Conservation (phyloP, 2,329 filamentous ascomycete species). For the Exophiala bonariae region DNA sequence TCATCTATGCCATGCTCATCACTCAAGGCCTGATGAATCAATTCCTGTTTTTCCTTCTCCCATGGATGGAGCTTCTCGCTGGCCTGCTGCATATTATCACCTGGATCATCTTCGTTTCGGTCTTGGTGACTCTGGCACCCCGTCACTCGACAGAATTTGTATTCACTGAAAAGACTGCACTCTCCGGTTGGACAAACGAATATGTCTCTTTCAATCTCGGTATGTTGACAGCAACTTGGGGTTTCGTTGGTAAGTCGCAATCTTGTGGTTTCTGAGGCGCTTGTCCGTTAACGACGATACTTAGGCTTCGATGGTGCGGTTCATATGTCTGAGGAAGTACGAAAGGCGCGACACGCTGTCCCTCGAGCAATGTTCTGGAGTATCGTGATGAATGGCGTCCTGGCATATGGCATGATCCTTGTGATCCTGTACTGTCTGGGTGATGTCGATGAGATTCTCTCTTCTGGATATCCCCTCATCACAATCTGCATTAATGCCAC, state of each 20-base stretch:
- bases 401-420: slow-evolving; percentile 38
- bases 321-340: slow-evolving; percentile 40
- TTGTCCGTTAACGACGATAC: slow-evolving; percentile 2
- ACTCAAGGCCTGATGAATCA: slow-evolving; percentile 28
- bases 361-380: slow-evolving; percentile 39
- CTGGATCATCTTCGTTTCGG: slow-evolving; percentile 38
- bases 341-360: slow-evolving; percentile 34
- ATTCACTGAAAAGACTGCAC: slow-evolving; percentile 29
- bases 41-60: slow-evolving; percentile 38
- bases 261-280: background rate
- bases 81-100: slow-evolving; percentile 37
- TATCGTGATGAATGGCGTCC: slow-evolving; percentile 33
- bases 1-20: slow-evolving; percentile 39
- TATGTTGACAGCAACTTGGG: slow-evolving; percentile 35
- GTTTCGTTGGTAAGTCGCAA: slow-evolving; percentile 32
- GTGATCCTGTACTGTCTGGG: slow-evolving; percentile 38
- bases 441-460: slow-evolving; percentile 2
- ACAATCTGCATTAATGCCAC: slow-evolving; percentile 22
- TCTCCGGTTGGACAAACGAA: slow-evolving; percentile 35
- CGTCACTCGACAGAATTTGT: slow-evolving; percentile 36
- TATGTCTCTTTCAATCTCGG: slow-evolving; percentile 40
- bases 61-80: slow-evolving; percentile 39
- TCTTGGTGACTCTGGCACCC: slow-evolving; percentile 35
- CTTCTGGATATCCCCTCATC: slow-evolving; percentile 15
- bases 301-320: slow-evolving; percentile 28